Evolutionary conservation across 257 asterid species (phyloP).

Genomic region (Echium plantagineum): DNA sequence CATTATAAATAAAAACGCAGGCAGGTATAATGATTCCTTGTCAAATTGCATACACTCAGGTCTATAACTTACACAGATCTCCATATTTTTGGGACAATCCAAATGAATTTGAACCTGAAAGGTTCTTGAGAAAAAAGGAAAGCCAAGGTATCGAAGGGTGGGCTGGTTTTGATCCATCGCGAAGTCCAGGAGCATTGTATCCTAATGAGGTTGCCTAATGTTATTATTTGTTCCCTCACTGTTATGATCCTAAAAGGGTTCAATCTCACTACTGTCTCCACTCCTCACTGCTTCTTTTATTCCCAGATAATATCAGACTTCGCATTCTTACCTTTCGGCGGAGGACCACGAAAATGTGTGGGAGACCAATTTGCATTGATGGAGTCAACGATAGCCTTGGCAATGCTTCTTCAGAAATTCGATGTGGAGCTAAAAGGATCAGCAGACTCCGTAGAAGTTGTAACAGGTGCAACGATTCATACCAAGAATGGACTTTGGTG

Average conservation of each 20-base stretch:
- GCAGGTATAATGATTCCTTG: not conserved
- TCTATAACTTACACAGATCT: constrained; percentile 93
- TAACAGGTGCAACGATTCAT: constrained; percentile 93
- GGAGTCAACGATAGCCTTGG: constrained; percentile 91
- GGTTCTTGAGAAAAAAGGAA: constrained; percentile 47
- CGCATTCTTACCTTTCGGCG: constrained; percentile 95
- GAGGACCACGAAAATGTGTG: constrained; percentile 95
- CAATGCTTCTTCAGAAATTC: constrained; percentile 59
- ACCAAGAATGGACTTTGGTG: constrained; percentile 91
- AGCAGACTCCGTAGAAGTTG: constrained; percentile 67
- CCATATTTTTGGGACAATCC: constrained; percentile 90
- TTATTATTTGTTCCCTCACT: not conserved
- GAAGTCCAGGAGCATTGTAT: constrained; percentile 92
- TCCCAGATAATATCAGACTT: constrained; percentile 69
- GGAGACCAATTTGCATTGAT: constrained; percentile 95
- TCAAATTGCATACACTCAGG: constrained; percentile 30
- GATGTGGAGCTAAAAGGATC: constrained; percentile 49
- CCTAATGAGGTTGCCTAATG: constrained; percentile 68
- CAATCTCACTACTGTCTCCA: not conserved
- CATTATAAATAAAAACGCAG: no score
- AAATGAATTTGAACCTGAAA: constrained; percentile 81
- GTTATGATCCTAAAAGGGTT: not conserved
- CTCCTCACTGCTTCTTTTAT: not conserved
- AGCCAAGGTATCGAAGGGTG: constrained; percentile 66
- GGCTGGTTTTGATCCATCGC: constrained; percentile 90